Percentiles rank a stretch among this genome's conserved stretches.
These are phyloP conservation scores for Wickerhamiella vanderwaltii DNA, from an alignment of 805 yeast genomes.

Conservation along the genomic window DNA sequence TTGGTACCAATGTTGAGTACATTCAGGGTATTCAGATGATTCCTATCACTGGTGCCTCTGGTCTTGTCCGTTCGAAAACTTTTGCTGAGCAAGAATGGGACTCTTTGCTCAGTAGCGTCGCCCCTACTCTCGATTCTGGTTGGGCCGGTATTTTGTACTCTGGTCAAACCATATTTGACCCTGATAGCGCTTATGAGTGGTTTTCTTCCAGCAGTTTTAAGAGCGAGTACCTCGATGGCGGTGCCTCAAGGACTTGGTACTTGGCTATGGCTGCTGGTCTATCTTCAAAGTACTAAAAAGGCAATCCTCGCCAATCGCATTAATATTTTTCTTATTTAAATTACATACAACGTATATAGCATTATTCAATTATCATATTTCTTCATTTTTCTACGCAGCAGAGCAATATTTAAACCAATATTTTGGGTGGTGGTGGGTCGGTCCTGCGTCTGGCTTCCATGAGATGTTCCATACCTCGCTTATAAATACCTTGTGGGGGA, in stretches of 20 bases:
- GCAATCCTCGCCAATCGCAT: not conserved
- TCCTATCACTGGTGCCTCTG: slow-evolving; percentile 54
- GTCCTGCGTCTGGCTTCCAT: too few species aligned
- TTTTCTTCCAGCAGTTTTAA: slow-evolving; percentile 46
- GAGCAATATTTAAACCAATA: too few species aligned
- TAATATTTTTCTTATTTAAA: not conserved
- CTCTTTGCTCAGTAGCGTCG: slow-evolving; percentile 34
- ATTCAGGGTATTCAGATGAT: slow-evolving; percentile 76
- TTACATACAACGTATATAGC: slow-evolving; percentile 1
- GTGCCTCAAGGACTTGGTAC: slow-evolving; percentile 82
- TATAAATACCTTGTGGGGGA: too few species aligned
- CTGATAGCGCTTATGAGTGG: slow-evolving; percentile 47
- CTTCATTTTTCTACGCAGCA: not conserved
- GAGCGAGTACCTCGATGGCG: slow-evolving; percentile 54
- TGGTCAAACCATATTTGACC: slow-evolving; percentile 64
- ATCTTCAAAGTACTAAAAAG: not conserved
- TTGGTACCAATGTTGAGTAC: slow-evolving; percentile 51
- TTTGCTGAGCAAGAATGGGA: slow-evolving; percentile 52
- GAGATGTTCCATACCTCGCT: too few species aligned
- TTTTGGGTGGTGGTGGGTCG: not conserved
- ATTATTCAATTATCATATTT: not conserved
- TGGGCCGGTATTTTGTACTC: slow-evolving; percentile 64
- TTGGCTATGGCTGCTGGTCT: slow-evolving; percentile 51
- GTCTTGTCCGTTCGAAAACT: slow-evolving; percentile 38
- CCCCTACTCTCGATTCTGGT: slow-evolving; percentile 34